Base-by-base conservation (phyloP, 768 basidiomycete species). In the Russula brevipes region DNA sequence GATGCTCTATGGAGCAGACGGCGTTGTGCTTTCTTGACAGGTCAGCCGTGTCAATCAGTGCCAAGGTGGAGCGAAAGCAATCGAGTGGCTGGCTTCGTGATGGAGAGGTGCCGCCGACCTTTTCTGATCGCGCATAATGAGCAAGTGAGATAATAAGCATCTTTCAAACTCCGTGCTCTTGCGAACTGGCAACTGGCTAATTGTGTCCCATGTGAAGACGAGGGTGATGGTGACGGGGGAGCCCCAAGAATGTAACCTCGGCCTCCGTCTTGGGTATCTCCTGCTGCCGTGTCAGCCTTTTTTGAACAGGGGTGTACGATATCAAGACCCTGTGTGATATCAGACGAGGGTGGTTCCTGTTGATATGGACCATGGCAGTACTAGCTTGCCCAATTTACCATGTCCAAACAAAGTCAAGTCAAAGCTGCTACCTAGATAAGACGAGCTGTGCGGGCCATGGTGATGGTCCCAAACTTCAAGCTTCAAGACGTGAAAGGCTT, bases 11-110 rank as follows among this genome's bases (percentile, higher is more conserved):
- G 72, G 90, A 93, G 74, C 91, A 93, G 2, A 92, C 81, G 19
- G 95, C 86, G 52, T 87, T 86, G 72, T 93, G 81, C 74, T 89
- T 83, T 69, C 80, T 83, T 39, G 94, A 91, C 11, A 89, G 83
- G 42, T 81, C 79, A 66, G 93, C 85, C 54, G 96, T 81, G 35
- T 82, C 81, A 64, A 83, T 24, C 24, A 24, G 1, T 24, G 24
- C 24, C 24, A 24, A 24, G 85, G 74, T 97, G 94, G 72, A 96
- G 87, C 56, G 84, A 80, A 59, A 97, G 81, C 17, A 90, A 79
- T 70, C 96, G 87, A 0, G 91, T 93, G 4, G 93, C 94, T 3
- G 94, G 94, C 74, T 96, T 97, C 49, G 94, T 97, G 64, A 96
- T 82, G 44, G 95, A 84, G 54, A 96, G 94, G 72, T 96, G 94